Conservation (phyloP, 495 filamentous ascomycete genomes). For the Xylaria grammica region DNA sequence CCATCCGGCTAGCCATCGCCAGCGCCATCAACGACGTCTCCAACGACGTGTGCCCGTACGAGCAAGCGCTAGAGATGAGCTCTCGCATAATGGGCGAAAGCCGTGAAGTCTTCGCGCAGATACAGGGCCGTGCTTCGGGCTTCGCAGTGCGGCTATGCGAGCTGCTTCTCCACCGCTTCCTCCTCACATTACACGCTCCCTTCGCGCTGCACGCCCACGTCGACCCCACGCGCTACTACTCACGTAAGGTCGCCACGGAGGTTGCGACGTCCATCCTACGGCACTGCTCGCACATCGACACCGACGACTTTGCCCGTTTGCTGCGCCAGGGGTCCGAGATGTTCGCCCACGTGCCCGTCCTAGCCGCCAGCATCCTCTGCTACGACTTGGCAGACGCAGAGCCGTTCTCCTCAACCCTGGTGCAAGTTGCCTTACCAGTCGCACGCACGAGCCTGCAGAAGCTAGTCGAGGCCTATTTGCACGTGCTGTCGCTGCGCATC, state of each 20-base stretch:
- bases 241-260: constrained; percentile 35
- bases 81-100: constrained; percentile 31
- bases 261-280: neutral
- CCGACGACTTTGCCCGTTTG: neutral
- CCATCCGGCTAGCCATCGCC: constrained; percentile 48
- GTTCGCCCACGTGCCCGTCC: neutral
- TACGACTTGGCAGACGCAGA: neutral
- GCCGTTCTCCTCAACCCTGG: neutral
- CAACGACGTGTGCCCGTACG: constrained; percentile 23
- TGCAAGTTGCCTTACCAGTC: neutral
- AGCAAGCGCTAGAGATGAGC: constrained; percentile 34
- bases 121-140: constrained; percentile 23
- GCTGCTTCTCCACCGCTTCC: constrained; percentile 47
- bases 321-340: neutral
- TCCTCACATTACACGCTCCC: constrained; percentile 51
- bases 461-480: neutral
- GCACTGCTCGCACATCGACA: neutral
- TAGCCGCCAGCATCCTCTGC: neutral
- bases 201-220: constrained; percentile 44
- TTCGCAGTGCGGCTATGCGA: constrained; percentile 44
- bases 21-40: constrained; percentile 50
- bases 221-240: constrained; percentile 51
- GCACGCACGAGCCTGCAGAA: neutral
- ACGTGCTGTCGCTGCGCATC: neutral
- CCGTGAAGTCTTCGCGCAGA: constrained; percentile 24